Evolutionary conservation across 2,329 filamentous ascomycete species (phyloP).

Genomic region (Ophiocordyceps camponoti-rufipedis): DNA sequence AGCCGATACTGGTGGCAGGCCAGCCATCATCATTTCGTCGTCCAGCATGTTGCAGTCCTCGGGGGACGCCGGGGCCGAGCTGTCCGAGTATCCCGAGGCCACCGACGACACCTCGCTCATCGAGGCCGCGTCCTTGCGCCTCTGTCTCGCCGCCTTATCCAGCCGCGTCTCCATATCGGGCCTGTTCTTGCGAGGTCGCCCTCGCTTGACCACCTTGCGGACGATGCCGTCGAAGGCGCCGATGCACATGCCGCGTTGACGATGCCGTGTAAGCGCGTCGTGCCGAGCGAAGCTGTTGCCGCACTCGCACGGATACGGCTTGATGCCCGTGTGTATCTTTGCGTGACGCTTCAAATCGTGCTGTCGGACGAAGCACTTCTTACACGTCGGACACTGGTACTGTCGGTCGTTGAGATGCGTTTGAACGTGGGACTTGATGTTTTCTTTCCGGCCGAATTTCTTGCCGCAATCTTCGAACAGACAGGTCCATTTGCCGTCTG

Average conservation of each 20-base stretch:
- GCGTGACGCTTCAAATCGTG: slow-evolving; percentile 95
- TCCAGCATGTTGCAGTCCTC: slow-evolving; percentile 24
- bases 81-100: slow-evolving; percentile 34
- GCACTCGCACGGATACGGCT: slow-evolving; percentile 87
- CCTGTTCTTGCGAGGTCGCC: slow-evolving; percentile 42
- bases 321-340: slow-evolving; percentile 92
- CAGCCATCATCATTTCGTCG: slow-evolving; percentile 23
- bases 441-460: slow-evolving; percentile 90
- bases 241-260: slow-evolving; percentile 90
- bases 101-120: slow-evolving; percentile 32
- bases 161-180: slow-evolving; percentile 37
- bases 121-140: slow-evolving; percentile 32
- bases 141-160: slow-evolving; percentile 35
- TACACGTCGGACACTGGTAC: slow-evolving; percentile 82
- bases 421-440: slow-evolving; percentile 96
- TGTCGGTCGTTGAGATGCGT: slow-evolving; percentile 94
- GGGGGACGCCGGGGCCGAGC: slow-evolving; percentile 35
- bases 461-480: slow-evolving; percentile 67
- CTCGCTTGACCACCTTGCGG: slow-evolving; percentile 42
- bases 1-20: background rate
- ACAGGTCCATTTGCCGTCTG: slow-evolving; percentile 67
- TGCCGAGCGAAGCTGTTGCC: slow-evolving; percentile 90
- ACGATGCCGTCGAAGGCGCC: slow-evolving; percentile 74
- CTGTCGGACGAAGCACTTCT: slow-evolving; percentile 90
- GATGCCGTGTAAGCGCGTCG: slow-evolving; percentile 83